These are phyloP conservation scores for Dissophora globulifera DNA, from an alignment of 192 early-diverging fungal genomes.

Conservation along the genomic window DNA sequence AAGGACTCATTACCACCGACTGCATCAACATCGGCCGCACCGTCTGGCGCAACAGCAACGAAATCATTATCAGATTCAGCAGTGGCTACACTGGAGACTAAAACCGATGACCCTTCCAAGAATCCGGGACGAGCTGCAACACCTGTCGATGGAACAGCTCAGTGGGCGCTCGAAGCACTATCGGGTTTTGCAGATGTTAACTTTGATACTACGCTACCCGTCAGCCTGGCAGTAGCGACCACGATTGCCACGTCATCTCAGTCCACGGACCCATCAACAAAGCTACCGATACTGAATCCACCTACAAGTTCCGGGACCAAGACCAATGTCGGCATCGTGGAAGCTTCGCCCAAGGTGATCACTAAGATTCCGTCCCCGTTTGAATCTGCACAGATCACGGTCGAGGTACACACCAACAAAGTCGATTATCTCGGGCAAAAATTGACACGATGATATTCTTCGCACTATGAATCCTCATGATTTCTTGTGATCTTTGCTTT, in stretches of 20 bases:
- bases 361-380: conserved; percentile 27
- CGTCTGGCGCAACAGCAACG: background rate
- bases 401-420: conserved; percentile 11
- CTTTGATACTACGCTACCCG: conserved; percentile 28
- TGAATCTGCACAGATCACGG: conserved; percentile 1
- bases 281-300: conserved; percentile 7
- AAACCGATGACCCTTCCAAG: background rate
- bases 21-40: background rate
- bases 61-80: too few species aligned
- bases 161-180: conserved; percentile 33
- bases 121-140: background rate
- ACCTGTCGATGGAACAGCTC: conserved; percentile 4
- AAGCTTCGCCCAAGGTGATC: conserved; percentile 4
- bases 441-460: too few species aligned
- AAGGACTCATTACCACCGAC: background rate
- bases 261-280: conserved; percentile 1
- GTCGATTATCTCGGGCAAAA: background rate
- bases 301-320: conserved; percentile 8
- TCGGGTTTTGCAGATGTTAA: conserved; percentile 31
- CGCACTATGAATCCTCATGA: too few species aligned
- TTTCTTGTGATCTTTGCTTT: too few species aligned
- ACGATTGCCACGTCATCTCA: conserved; percentile 13
- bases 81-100: background rate
- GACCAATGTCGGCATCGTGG: background rate
- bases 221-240: conserved; percentile 12